Evolutionary conservation across 129 eudicot genomes (phyloP).

Genomic region (Flaveria sonorensis): DNA sequence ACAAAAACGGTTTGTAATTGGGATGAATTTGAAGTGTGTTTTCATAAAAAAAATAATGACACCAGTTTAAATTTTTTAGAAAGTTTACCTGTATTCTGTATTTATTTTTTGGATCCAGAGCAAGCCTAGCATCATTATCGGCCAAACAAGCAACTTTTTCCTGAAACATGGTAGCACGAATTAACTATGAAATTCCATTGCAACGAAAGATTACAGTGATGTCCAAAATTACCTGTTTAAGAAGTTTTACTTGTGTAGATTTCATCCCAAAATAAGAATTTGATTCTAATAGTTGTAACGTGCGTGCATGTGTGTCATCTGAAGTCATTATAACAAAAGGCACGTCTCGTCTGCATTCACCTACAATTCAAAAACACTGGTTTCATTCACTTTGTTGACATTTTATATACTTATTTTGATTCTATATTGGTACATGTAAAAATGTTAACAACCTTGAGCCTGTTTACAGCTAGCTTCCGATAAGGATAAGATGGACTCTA

Average conservation of each 20-base stretch:
- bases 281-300: conserved; percentile 68
- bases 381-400: conserved; percentile 8
- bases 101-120: conserved; percentile 72
- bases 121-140: conserved; percentile 95
- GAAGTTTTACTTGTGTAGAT: conserved; percentile 73
- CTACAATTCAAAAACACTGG: conserved; percentile 43
- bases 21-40: neutral
- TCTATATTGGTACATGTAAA: neutral
- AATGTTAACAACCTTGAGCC: conserved; percentile 48
- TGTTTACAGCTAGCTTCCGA: conserved; percentile 66
- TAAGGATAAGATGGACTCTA: conserved; percentile 69
- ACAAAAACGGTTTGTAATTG: neutral
- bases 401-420: neutral
- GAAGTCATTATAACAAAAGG: conserved; percentile 97
- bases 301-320: conserved; percentile 88
- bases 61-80: neutral
- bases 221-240: conserved; percentile 67
- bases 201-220: conserved; percentile 3
- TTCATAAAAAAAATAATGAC: neutral
- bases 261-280: conserved; percentile 92
- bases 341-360: conserved; percentile 57
- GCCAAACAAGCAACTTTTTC: conserved; percentile 98
- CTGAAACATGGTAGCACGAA: conserved; percentile 38
- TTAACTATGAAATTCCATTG: neutral
- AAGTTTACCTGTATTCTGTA: conserved; percentile 79